Conservation (phyloP, 345 rosid genomes). For the Brassica napus region DNA sequence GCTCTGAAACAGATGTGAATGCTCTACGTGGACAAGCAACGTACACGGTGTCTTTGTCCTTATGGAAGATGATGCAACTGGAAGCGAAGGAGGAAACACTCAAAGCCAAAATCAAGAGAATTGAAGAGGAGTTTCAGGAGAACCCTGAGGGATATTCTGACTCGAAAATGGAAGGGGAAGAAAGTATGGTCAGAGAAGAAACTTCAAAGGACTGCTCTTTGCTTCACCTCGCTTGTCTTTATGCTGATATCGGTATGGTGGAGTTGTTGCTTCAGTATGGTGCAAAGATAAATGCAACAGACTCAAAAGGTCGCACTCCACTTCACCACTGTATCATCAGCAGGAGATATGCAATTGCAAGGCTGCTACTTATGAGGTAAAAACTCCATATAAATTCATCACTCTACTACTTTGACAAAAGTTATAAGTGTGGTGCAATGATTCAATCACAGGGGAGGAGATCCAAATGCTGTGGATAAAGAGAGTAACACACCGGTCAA, state of each 20-base stretch:
- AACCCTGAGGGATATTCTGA: constrained; percentile 38
- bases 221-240: constrained; percentile 81
- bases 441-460: constrained; percentile 61
- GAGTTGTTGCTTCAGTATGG: constrained; percentile 80
- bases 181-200: constrained; percentile 46
- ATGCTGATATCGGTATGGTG: constrained; percentile 74
- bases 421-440: background rate
- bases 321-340: constrained; percentile 61
- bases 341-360: constrained; percentile 56
- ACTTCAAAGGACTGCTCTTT: constrained; percentile 56
- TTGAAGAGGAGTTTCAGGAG: constrained; percentile 47
- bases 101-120: constrained; percentile 39
- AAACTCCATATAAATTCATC: background rate
- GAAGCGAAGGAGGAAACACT: constrained; percentile 40
- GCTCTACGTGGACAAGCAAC: constrained; percentile 57
- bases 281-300: constrained; percentile 58
- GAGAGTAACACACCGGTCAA: constrained; percentile 49
- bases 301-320: constrained; percentile 60
- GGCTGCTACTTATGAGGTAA: constrained; percentile 67
- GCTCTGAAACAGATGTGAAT: constrained; percentile 62
- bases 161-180: constrained; percentile 30
- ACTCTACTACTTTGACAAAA: background rate
- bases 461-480: constrained; percentile 52
- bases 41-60: constrained; percentile 43
- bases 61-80: constrained; percentile 42